These are phyloP conservation scores for Ogataea salicorniae DNA, from an alignment of 805 yeast genomes.

Conservation along the genomic window DNA sequence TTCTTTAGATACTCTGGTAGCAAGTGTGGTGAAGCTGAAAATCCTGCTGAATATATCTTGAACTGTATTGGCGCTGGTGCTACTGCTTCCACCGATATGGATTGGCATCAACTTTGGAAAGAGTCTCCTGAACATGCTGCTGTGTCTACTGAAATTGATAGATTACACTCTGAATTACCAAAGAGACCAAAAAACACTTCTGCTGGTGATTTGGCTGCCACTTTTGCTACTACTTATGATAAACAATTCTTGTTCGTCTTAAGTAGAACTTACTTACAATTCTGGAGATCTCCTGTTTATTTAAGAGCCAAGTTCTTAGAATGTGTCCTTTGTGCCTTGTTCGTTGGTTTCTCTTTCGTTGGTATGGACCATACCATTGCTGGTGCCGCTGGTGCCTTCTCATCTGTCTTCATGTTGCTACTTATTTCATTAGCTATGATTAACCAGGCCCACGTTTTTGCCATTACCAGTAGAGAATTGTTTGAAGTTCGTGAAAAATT, in stretches of 20 bases:
- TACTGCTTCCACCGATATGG: constrained; percentile 52
- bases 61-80: constrained; percentile 81
- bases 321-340: constrained; percentile 38
- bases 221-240: constrained; percentile 44
- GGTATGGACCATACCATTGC: constrained; percentile 45
- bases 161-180: constrained; percentile 25
- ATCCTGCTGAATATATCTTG: constrained; percentile 73
- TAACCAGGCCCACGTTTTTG: constrained; percentile 60
- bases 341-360: constrained; percentile 56
- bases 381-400: constrained; percentile 55
- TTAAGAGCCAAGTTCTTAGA: constrained; percentile 45
- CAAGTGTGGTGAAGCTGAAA: constrained; percentile 55
- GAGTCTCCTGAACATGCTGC: constrained; percentile 30
- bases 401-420: constrained; percentile 50
- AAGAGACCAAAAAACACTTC: constrained; percentile 19
- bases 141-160: constrained; percentile 30
- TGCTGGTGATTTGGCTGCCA: constrained; percentile 26
- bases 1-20: constrained; percentile 56
- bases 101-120: constrained; percentile 65
- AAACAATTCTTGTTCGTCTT: constrained; percentile 34
- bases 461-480: constrained; percentile 51
- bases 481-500: constrained; percentile 66
- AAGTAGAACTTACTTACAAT: constrained; percentile 35
- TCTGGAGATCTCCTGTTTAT: constrained; percentile 48
- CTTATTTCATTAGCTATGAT: constrained; percentile 56